Evolutionary conservation across 306 rosid genomes (phyloP).

Genomic region (Casuarina equisetifolia): DNA sequence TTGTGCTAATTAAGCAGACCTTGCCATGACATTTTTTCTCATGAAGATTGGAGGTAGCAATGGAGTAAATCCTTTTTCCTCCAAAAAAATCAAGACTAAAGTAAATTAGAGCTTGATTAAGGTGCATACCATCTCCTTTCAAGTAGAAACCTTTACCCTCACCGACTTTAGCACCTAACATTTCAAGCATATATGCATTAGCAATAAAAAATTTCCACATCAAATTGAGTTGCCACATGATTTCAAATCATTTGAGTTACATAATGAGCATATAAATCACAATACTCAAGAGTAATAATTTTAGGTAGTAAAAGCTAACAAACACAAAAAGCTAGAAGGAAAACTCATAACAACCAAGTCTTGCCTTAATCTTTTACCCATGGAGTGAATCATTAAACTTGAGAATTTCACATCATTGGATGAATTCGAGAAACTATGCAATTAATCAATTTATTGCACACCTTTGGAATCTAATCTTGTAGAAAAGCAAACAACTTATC

Average conservation of each 20-base stretch:
- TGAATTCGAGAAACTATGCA: background rate
- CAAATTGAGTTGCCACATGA: background rate
- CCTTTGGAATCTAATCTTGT: background rate
- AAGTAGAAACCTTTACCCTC: conserved; percentile 97
- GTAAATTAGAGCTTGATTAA: conserved; percentile 90
- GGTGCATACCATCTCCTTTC: conserved; percentile 88
- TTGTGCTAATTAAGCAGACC: conserved; percentile 95
- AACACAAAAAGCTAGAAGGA: background rate
- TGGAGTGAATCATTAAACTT: background rate
- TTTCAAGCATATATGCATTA: conserved; percentile 23
- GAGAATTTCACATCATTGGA: background rate
- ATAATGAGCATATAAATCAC: background rate
- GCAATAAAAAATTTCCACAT: conserved; percentile 8
- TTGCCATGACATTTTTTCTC: conserved; percentile 91
- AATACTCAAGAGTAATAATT: background rate
- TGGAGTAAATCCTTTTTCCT: conserved; percentile 61
- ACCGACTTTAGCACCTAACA: conserved; percentile 82
- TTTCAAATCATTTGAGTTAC: background rate
- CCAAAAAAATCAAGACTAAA: conserved; percentile 82
- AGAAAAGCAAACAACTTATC: background rate
- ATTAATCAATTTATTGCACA: background rate
- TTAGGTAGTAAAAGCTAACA: background rate
- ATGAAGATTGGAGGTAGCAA: conserved; percentile 93
- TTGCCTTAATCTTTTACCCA: background rate
- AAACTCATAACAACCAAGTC: background rate